Conservation (phyloP, 352 stramenopile genomes). For the Phytopythium sindhum region DNA sequence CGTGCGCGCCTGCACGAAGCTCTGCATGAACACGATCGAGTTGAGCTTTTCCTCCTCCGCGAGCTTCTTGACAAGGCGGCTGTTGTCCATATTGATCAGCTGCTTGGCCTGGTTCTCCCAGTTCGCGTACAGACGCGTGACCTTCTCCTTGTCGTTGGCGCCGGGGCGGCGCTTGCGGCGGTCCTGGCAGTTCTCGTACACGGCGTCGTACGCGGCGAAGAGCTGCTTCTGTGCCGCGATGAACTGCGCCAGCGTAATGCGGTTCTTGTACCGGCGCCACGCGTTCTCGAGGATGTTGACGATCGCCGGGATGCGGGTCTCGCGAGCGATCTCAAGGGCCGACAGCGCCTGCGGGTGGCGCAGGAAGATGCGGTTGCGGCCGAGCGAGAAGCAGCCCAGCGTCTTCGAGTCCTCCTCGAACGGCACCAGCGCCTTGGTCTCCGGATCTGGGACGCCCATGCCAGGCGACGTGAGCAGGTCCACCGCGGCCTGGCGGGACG, state of each 20-base stretch:
- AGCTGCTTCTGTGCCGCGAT: conserved; percentile 53
- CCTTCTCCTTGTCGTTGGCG: conserved; percentile 47
- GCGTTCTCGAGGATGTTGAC: conserved; percentile 84
- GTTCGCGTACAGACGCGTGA: conserved; percentile 52
- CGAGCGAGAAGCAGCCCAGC: conserved; percentile 78
- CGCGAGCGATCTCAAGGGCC: conserved; percentile 76
- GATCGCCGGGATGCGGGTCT: conserved; percentile 72
- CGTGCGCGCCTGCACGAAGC: conserved; percentile 52
- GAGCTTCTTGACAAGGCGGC: conserved; percentile 41
- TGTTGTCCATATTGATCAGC: conserved; percentile 49
- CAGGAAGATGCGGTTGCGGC: conserved; percentile 89
- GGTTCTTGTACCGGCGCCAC: conserved; percentile 83
- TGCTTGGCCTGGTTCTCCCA: conserved; percentile 57
- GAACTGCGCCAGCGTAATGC: conserved; percentile 55
- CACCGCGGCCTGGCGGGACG: conserved; percentile 65
- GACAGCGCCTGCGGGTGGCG: conserved; percentile 86
- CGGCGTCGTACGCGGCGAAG: conserved; percentile 38
- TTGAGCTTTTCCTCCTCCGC: conserved; percentile 61
- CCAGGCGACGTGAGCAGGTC: conserved; percentile 65
- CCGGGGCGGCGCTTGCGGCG: conserved; percentile 58
- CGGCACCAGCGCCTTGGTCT: conserved; percentile 48
- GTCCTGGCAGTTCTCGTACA: conserved; percentile 65
- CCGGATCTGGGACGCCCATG: conserved; percentile 52
- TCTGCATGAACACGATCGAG: conserved; percentile 70
- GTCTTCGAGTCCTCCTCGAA: conserved; percentile 76